These are phyloP conservation scores for Solanum ahanhuiri DNA, from an alignment of 257 asterid genomes.

Conservation along the genomic window DNA sequence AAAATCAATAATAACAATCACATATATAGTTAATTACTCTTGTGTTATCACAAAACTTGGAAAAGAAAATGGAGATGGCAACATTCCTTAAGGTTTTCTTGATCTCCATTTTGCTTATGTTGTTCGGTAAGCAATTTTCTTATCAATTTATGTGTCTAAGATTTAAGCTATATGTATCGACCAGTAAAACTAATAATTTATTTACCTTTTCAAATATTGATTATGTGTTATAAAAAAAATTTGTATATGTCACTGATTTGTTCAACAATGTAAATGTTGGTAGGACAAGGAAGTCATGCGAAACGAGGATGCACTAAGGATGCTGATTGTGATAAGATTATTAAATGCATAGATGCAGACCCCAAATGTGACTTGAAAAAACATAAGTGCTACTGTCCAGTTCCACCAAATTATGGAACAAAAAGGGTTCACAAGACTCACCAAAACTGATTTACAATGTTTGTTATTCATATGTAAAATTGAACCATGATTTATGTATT, in stretches of 20 bases:
- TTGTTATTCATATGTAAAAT: not conserved
- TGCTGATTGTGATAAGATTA: too few species aligned
- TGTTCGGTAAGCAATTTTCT: not conserved
- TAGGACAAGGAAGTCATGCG: not conserved
- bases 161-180: not conserved
- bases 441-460: too few species aligned
- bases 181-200: not conserved
- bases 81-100: not conserved
- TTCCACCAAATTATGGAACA: too few species aligned
- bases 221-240: not conserved
- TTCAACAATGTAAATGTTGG: too few species aligned
- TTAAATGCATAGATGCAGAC: too few species aligned
- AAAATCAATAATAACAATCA: not conserved
- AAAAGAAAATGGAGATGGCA: not conserved
- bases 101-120: not conserved
- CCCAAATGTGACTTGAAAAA: too few species aligned
- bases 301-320: too few species aligned
- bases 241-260: not conserved
- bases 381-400: too few species aligned
- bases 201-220: not conserved
- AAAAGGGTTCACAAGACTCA: too few species aligned
- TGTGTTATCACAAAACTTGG: not conserved
- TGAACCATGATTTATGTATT: not conserved
- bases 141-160: not conserved
- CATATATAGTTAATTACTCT: not conserved